These are phyloP conservation scores for Zygoascus flipseniorum DNA, from an alignment of 805 yeast genomes.

Conservation along the genomic window DNA sequence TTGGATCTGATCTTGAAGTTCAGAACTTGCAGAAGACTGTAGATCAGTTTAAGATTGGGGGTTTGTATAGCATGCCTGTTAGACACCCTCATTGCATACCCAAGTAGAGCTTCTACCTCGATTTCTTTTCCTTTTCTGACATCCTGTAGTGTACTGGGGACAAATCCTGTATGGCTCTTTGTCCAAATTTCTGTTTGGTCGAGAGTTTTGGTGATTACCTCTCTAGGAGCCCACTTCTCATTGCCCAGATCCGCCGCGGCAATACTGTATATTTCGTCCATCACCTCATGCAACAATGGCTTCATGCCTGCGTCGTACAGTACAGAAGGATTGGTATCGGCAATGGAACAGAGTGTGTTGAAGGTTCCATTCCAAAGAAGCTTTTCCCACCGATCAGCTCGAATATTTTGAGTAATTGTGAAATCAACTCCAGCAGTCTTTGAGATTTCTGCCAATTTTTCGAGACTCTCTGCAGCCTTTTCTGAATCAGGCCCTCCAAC, in stretches of 20 bases:
- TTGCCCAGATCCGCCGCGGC: conserved; percentile 4
- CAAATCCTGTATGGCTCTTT: conserved; percentile 2
- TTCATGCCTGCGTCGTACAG: conserved; percentile 11
- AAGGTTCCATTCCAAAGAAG: conserved; percentile 18
- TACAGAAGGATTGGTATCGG: conserved; percentile 9
- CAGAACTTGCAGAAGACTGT: conserved; percentile 41
- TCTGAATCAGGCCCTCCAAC: neutral
- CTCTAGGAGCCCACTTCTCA: conserved; percentile 51
- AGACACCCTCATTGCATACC: conserved; percentile 49
- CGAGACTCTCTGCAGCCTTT: neutral
- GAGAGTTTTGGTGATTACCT: conserved; percentile 5
- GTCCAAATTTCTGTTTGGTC: neutral
- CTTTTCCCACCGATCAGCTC: conserved; percentile 17
- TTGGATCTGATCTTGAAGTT: neutral
- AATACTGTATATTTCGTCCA: neutral
- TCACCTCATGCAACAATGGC: neutral
- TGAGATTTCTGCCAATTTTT: neutral
- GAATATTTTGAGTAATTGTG: conserved; percentile 6
- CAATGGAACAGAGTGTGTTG: conserved; percentile 17
- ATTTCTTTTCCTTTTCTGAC: conserved; percentile 52
- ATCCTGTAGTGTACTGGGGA: conserved; percentile 67
- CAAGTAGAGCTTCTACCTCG: conserved; percentile 63
- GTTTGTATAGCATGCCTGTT: conserved; percentile 38
- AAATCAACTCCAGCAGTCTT: neutral
- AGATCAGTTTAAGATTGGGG: conserved; percentile 51